Conservation (phyloP, 352 stramenopile genomes). For the Phytophthora tentaculata region DNA sequence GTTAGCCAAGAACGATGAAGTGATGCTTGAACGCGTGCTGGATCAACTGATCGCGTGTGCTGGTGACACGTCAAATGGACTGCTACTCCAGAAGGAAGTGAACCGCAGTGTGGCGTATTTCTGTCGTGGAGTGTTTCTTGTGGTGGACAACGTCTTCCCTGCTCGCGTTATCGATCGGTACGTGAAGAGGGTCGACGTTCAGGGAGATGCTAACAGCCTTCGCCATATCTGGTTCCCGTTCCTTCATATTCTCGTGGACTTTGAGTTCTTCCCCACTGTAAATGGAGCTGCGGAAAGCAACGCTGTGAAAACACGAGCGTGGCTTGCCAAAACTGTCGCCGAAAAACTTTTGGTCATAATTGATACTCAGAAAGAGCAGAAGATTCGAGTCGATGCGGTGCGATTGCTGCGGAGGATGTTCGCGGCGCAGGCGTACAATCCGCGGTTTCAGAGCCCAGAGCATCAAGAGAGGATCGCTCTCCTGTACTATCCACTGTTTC, state of each 20-base stretch:
- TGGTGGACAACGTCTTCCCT: constrained; percentile 52
- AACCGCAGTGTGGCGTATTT: constrained; percentile 69
- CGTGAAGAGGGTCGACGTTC: constrained; percentile 47
- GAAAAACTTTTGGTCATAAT: constrained; percentile 58
- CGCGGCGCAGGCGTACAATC: constrained; percentile 63
- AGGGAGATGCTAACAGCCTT: constrained; percentile 57
- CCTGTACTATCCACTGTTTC: constrained; percentile 65
- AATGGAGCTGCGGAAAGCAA: constrained; percentile 45
- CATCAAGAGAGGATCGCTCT: constrained; percentile 69
- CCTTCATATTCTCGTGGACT: constrained; percentile 66
- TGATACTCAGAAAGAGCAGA: constrained; percentile 68
- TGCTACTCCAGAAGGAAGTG: constrained; percentile 69
- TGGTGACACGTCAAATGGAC: constrained; percentile 38
- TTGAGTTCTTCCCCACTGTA: constrained; percentile 72
- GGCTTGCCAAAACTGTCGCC: constrained; percentile 65
- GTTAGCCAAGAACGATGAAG: constrained; percentile 41
- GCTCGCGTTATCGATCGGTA: constrained; percentile 51
- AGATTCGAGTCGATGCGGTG: constrained; percentile 57
- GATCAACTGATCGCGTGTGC: constrained; percentile 46
- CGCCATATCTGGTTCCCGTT: constrained; percentile 78
- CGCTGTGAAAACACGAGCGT: constrained; percentile 30
- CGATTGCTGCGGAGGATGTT: constrained; percentile 71
- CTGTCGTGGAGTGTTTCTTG: constrained; percentile 61
- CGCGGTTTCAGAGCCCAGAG: constrained; percentile 41
- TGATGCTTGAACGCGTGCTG: constrained; percentile 53